Conservation (phyloP, 768 basidiomycete species). For the Russula emetica region DNA sequence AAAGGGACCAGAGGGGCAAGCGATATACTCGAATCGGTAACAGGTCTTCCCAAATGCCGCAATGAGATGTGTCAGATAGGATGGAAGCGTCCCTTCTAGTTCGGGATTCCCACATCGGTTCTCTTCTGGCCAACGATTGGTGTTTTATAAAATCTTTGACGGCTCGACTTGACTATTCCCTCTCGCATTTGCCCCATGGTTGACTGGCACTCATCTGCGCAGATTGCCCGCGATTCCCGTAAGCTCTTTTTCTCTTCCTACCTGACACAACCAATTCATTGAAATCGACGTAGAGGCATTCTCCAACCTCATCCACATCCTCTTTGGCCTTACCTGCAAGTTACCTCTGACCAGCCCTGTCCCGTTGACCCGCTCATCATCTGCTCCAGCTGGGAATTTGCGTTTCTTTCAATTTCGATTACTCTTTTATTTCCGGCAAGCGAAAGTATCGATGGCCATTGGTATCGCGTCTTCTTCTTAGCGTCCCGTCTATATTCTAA, state of each 20-base stretch:
- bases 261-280: neutral
- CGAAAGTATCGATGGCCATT: conserved; percentile 46
- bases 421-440: conserved; percentile 40
- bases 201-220: conserved; percentile 40
- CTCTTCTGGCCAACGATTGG: neutral
- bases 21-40: neutral
- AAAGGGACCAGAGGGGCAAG: neutral
- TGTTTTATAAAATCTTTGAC: neutral
- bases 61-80: neutral
- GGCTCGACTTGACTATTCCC: neutral
- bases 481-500: neutral
- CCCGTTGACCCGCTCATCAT: neutral
- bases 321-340: conserved; percentile 47
- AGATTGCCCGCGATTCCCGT: conserved; percentile 39
- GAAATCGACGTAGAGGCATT: conserved; percentile 36
- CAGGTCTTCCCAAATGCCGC: conserved; percentile 18
- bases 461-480: conserved; percentile 29
- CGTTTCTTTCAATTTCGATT: conserved; percentile 43
- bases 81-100: conserved; percentile 10
- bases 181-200: conserved; percentile 34
- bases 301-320: conserved; percentile 40
- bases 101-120: conserved; percentile 4
- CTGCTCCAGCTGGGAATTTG: conserved; percentile 41
- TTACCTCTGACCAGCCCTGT: neutral
- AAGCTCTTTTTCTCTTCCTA: conserved; percentile 22